Percentiles rank a stretch among this genome's conserved stretches.
These are phyloP conservation scores for Encephalitozoon intestinalis DNA, from an alignment of 371 early-diverging fungal genomes.

Conservation along the genomic window DNA sequence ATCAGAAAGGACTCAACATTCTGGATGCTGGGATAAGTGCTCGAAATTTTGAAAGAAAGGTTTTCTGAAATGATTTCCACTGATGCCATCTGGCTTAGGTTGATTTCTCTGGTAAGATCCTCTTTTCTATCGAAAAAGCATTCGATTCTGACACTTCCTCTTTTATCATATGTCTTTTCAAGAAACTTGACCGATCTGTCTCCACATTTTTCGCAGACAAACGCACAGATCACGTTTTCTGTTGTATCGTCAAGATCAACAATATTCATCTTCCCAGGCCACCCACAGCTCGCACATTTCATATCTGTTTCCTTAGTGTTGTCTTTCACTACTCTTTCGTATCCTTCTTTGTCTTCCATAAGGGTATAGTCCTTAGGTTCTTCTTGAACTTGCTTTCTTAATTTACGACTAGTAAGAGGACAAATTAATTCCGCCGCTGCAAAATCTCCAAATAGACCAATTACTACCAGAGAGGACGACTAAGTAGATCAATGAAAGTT, in stretches of 20 bases:
- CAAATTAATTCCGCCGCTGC: too few species aligned
- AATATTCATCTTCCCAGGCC: not conserved
- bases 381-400: not conserved
- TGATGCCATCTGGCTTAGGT: conserved; percentile 1
- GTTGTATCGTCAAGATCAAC: conserved; percentile 2
- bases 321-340: not conserved
- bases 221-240: conserved; percentile 11
- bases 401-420: too few species aligned
- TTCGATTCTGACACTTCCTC: conserved; percentile 13
- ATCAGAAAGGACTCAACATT: conserved; percentile 23
- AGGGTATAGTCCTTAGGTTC: not conserved
- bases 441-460: too few species aligned
- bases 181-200: conserved; percentile 6
- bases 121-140: conserved; percentile 19
- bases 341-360: not conserved
- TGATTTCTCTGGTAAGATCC: conserved; percentile 22
- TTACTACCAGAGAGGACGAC: not conserved
- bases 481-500: not conserved
- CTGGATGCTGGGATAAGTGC: not conserved
- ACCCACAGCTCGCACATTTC: not conserved
- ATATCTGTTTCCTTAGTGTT: not conserved
- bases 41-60: conserved; percentile 3
- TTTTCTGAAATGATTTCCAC: conserved; percentile 12
- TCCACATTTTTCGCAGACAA: conserved; percentile 32
- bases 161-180: not conserved